A percentile compares a stretch with the other conserved stretches of the same genome.
Evolutionary conservation across 2,329 filamentous ascomycete genomes (phyloP).

Genomic region (Paracoccidioides brasiliensis): DNA sequence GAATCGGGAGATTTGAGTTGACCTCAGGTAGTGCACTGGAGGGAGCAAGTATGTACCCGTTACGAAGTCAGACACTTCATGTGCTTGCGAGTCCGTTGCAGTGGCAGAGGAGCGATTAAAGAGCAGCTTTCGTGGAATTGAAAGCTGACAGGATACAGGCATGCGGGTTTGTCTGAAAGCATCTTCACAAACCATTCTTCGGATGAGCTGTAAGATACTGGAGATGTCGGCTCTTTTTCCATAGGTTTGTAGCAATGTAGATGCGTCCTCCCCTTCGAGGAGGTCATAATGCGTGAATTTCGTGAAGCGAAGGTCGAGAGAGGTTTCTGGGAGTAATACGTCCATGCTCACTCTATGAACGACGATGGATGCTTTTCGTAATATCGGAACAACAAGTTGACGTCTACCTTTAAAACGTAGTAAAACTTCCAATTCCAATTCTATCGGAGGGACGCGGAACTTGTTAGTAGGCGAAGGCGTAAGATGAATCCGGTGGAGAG

Average conservation of each 20-base stretch:
- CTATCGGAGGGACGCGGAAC: constrained; percentile 16
- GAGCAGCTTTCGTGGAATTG: constrained; percentile 18
- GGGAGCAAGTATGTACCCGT: constrained; percentile 25
- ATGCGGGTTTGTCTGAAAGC: constrained; percentile 11
- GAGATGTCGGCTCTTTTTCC: constrained; percentile 8
- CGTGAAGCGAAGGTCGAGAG: constrained; percentile 28
- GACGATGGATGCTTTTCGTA: constrained; percentile 22
- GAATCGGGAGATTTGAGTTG: constrained; percentile 20
- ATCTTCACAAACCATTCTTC: constrained; percentile 11
- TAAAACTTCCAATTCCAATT: constrained; percentile 23
- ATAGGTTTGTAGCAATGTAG: constrained; percentile 1
- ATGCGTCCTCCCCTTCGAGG: constrained; percentile 7
- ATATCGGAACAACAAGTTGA: constrained; percentile 4
- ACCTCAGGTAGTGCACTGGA: constrained; percentile 19
- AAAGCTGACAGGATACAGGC: constrained; percentile 21
- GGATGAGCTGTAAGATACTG: constrained; percentile 15
- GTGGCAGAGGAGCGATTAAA: background rate
- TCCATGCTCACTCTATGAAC: constrained; percentile 22
- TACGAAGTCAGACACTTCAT: constrained; percentile 7
- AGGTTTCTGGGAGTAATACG: constrained; percentile 27
- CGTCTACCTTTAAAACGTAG: background rate
- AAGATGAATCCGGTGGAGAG: constrained; percentile 21
- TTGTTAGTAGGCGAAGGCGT: constrained; percentile 18
- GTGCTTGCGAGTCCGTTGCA: background rate
- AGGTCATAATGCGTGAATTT: constrained; percentile 21